Evolutionary conservation across 495 filamentous ascomycete genomes (phyloP).

Genomic region (Hypoxylon intermedium): DNA sequence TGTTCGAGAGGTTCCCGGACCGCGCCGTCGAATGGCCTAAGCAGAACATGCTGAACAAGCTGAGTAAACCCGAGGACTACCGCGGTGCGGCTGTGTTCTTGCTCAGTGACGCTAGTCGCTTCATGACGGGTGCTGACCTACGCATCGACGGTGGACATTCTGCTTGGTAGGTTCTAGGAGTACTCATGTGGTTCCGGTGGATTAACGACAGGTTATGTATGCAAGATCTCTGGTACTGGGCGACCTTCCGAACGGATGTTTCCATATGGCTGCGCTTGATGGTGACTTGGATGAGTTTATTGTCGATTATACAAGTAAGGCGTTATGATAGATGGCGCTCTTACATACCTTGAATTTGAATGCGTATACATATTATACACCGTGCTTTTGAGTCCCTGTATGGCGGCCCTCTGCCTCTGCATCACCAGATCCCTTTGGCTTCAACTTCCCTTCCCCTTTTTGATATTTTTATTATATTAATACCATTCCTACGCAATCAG

Average conservation of each 20-base stretch:
- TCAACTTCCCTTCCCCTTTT: neutral
- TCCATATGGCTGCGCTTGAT: neutral
- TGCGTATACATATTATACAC: neutral
- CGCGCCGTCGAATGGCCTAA: slow-evolving; percentile 78
- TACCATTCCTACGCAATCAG: slow-evolving; percentile 2
- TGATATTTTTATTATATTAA: slow-evolving; percentile 1
- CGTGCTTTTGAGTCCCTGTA: neutral
- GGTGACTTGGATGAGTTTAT: neutral
- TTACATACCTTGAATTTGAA: neutral
- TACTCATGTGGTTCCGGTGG: neutral
- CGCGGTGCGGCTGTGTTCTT: slow-evolving; percentile 82
- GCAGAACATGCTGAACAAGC: slow-evolving; percentile 85
- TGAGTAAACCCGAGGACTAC: slow-evolving; percentile 84
- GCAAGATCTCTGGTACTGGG: neutral
- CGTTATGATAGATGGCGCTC: neutral
- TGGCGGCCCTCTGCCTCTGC: too few relatives aligned
- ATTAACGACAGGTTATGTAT: neutral
- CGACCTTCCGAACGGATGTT: neutral
- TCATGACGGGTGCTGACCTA: slow-evolving; percentile 84
- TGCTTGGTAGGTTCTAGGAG: slow-evolving; percentile 65
- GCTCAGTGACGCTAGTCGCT: slow-evolving; percentile 83
- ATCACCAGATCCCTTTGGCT: neutral
- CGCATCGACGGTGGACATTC: slow-evolving; percentile 83
- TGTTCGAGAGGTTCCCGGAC: slow-evolving; percentile 80
- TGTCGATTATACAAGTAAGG: neutral